Base-by-base conservation (phyloP, 2,329 filamentous ascomycete species). In the Acarospora socialis region DNA sequence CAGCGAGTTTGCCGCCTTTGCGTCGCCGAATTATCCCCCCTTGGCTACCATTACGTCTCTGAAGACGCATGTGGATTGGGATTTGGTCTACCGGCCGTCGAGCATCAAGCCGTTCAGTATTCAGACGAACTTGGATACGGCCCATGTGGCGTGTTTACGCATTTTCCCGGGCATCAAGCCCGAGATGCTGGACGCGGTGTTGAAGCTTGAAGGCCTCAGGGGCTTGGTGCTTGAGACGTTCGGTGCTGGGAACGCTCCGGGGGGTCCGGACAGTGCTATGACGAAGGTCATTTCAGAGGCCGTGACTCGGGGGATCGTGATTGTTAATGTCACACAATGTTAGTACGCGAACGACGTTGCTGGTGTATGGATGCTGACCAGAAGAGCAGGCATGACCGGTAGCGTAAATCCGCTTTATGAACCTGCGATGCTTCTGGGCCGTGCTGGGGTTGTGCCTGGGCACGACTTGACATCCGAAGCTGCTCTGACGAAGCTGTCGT, bases 321-420 rank as follows among this genome's bases (percentile, higher is more conserved):
- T 94, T 37, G 81, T 93, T 43, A 93, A 92, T 50, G 77, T 94
- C 38, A 92, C 81, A 30, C 86, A 94, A 59, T 94, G 86, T 64
- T 68, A 77, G 44, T 57, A 47, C 41, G 53, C 54, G 32, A 58
- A 50, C 39, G 52, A 58, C 30, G 56, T 48, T 38, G 43, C 53
- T 33, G 56, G 59, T 15, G 57, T 53, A 12, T 61, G 16, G 15
- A 10, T 31, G 10, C 16, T 28, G 20, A 21, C 30, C 16, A 21
- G 29, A 8, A 7, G 22, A 15, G 14, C 36, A 63, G 60, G 60
- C 41, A 50, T 67, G 35, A 77, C 70, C 38, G 79, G 79, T 25
- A 79, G 78, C 46, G 79, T 83, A 13, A 81, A 73, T 30, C 77
- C 79, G 3, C 65, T 83, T n/a, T 84, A 83, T 56, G 79, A 78